These are phyloP conservation scores for Blastocystis sp. DNA, from an alignment of 352 stramenopile species.

Conservation along the genomic window DNA sequence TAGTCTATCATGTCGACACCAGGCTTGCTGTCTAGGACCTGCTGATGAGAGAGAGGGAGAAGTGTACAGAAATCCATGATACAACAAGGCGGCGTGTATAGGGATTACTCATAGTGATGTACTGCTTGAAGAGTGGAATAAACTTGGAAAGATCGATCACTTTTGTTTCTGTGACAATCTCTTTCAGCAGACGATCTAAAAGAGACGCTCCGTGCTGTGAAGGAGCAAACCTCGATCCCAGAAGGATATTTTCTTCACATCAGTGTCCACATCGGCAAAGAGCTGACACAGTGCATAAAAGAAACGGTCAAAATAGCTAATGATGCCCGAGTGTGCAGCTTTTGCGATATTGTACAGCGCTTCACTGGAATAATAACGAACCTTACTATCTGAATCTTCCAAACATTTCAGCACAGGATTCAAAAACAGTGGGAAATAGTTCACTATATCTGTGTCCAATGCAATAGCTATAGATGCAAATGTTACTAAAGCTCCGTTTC, in stretches of 20 bases:
- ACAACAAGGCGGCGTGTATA: slow-evolving; percentile 80
- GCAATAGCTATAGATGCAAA: slow-evolving; percentile 77
- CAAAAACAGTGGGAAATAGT: slow-evolving; percentile 78
- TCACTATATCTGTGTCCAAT: slow-evolving; percentile 78
- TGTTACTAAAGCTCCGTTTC: slow-evolving; percentile 79
- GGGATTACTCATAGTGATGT: slow-evolving; percentile 82
- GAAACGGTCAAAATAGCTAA: slow-evolving; percentile 84
- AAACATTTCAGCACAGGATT: slow-evolving; percentile 81
- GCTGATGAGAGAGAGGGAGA: neutral
- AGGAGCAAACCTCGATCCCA: neutral
- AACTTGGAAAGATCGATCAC: slow-evolving; percentile 84
- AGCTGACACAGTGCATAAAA: slow-evolving; percentile 73
- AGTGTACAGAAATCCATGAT: slow-evolving; percentile 28
- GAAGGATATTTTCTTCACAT: slow-evolving; percentile 75
- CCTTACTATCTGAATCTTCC: slow-evolving; percentile 78
- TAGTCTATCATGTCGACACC: slow-evolving; percentile 53
- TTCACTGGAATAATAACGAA: slow-evolving; percentile 78
- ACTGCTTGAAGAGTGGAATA: slow-evolving; percentile 81
- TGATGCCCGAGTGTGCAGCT: slow-evolving; percentile 75
- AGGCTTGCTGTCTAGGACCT: slow-evolving; percentile 45
- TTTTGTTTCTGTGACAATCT: slow-evolving; percentile 82
- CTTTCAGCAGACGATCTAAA: slow-evolving; percentile 78
- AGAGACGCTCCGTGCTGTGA: slow-evolving; percentile 71
- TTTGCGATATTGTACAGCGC: slow-evolving; percentile 84
- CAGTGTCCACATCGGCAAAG: slow-evolving; percentile 80